These are phyloP conservation scores for Fraxinus excelsior DNA, from an alignment of 257 asterid species.

Conservation along the genomic window DNA sequence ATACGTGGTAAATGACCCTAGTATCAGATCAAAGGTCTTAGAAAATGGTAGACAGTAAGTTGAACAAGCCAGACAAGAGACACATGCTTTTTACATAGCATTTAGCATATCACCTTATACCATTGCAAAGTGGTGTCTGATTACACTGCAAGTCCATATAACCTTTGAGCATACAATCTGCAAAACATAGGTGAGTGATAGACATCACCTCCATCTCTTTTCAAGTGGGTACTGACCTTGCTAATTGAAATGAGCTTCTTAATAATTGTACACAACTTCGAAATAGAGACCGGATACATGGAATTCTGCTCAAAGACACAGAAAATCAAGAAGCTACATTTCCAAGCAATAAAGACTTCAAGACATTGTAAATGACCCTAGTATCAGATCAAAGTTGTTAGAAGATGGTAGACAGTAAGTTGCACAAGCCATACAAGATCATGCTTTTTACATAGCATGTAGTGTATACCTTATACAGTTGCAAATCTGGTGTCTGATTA, in stretches of 20 bases:
- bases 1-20: not conserved
- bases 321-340: not conserved
- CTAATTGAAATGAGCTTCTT: constrained; percentile 13
- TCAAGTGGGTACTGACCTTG: constrained; percentile 23
- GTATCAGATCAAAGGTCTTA: constrained; percentile 17
- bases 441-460: constrained; percentile 14
- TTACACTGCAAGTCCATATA: constrained; percentile 15
- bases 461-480: constrained; percentile 8
- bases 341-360: not conserved
- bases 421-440: constrained; percentile 9
- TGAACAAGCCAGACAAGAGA: constrained; percentile 5
- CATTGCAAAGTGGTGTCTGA: constrained; percentile 16
- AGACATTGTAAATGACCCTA: not conserved
- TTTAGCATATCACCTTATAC: constrained; percentile 12
- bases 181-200: not conserved
- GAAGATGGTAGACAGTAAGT: constrained; percentile 16
- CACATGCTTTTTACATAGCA: constrained; percentile 11
- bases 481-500: constrained; percentile 22
- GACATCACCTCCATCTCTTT: constrained; percentile 24
- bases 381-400: constrained; percentile 19
- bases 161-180: constrained; percentile 20
- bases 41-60: constrained; percentile 16
- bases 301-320: not conserved
- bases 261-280: not conserved
- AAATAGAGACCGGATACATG: not conserved